phyloP scores from a whole-genome alignment of 768 basidiomycete species.

The Termitomyces eurrhizus region DNA sequence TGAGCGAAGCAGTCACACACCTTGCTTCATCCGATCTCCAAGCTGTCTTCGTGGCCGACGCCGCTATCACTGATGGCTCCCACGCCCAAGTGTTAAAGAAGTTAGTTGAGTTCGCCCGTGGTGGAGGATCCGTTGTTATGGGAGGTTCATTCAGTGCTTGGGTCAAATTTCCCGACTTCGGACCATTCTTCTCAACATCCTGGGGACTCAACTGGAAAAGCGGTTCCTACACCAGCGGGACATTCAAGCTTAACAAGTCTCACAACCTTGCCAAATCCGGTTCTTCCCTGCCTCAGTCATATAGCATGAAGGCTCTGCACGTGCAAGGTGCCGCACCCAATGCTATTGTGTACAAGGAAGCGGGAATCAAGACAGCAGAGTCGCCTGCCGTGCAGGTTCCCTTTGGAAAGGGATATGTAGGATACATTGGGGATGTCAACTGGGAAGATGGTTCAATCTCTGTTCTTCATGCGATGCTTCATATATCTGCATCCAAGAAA shows the following conservation, averaged over 20 bases:
- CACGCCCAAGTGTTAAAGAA: conserved; percentile 22
- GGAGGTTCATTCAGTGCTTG: conserved; percentile 30
- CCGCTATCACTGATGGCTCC: conserved; percentile 23
- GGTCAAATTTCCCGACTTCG: conserved; percentile 20
- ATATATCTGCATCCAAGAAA: background rate
- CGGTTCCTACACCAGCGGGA: conserved; percentile 36
- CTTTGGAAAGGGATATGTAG: conserved; percentile 33
- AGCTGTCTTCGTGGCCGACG: conserved; percentile 35
- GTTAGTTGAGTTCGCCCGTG: conserved; percentile 31
- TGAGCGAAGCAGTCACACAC: conserved; percentile 19
- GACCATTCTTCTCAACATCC: conserved; percentile 23
- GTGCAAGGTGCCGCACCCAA: conserved; percentile 23
- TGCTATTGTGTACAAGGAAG: conserved; percentile 28
- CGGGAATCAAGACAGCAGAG: conserved; percentile 11
- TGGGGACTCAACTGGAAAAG: conserved; percentile 34
- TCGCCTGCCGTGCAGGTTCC: conserved; percentile 24
- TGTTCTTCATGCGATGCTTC: conserved; percentile 33
- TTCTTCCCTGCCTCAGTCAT: conserved; percentile 23
- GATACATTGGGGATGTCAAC: conserved; percentile 34
- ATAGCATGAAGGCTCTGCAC: conserved; percentile 41
- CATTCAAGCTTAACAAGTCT: conserved; percentile 27
- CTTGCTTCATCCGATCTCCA: conserved; percentile 24
- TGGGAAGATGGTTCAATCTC: conserved; percentile 25
- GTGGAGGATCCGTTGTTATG: conserved; percentile 34
- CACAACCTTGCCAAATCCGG: conserved; percentile 25